These are phyloP conservation scores for Phytopythium sindhum DNA, from an alignment of 352 stramenopile species.

Conservation along the genomic window DNA sequence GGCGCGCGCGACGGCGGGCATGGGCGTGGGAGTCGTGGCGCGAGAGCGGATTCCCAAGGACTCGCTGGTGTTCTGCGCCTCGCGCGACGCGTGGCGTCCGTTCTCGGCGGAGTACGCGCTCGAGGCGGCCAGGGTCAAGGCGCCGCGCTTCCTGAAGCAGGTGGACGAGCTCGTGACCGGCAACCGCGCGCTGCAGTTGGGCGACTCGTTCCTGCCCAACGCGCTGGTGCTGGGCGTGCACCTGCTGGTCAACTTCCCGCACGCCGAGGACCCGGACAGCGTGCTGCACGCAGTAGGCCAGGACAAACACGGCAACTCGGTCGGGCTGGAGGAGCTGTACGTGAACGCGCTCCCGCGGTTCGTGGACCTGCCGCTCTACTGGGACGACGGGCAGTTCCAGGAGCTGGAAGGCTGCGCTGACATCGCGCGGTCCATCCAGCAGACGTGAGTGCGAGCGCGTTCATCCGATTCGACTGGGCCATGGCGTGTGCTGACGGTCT, in stretches of 20 bases:
- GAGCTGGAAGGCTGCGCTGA: constrained; percentile 64
- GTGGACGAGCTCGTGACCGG: constrained; percentile 44
- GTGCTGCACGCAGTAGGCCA: constrained; percentile 9
- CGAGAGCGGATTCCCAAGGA: constrained; percentile 51
- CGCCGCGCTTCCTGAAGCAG: constrained; percentile 59
- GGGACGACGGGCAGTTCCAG: constrained; percentile 53
- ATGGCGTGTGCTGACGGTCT: not conserved
- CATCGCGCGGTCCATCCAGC: constrained; percentile 50
- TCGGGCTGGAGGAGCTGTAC: constrained; percentile 49
- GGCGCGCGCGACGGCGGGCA: constrained; percentile 36
- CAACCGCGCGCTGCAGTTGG: constrained; percentile 20
- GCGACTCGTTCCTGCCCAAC: constrained; percentile 52
- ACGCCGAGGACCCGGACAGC: constrained; percentile 18
- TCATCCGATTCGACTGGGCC: not conserved
- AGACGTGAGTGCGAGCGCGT: constrained; percentile 38
- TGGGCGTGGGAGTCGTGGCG: constrained; percentile 68
- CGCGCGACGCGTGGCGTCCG: constrained; percentile 53
- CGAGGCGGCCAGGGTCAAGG: constrained; percentile 53
- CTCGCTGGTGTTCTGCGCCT: constrained; percentile 59
- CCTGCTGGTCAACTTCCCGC: constrained; percentile 57
- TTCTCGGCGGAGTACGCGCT: constrained; percentile 75
- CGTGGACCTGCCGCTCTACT: constrained; percentile 71
- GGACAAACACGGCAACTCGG: constrained; percentile 12
- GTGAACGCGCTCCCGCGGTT: constrained; percentile 46
- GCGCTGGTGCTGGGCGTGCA: constrained; percentile 65